These are phyloP conservation scores for Tulasnella sp. DNA, from an alignment of 768 basidiomycete species.

Conservation along the genomic window DNA sequence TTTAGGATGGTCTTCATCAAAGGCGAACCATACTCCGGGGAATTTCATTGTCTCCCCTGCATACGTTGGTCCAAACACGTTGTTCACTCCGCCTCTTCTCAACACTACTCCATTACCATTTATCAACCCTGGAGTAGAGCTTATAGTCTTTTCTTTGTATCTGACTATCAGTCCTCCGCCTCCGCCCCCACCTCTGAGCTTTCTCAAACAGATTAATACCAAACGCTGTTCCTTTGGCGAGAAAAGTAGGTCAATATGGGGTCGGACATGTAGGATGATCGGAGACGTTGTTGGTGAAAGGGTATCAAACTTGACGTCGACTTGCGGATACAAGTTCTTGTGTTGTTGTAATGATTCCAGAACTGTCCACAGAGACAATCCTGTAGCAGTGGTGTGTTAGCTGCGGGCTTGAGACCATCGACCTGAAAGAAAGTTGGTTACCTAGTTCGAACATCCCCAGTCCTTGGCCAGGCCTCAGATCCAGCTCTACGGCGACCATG, in stretches of 20 bases:
- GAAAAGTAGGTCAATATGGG: conserved; percentile 76
- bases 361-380: conserved; percentile 65
- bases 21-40: conserved; percentile 74
- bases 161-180: conserved; percentile 2
- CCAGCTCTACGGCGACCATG: conserved; percentile 41
- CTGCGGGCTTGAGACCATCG: neutral
- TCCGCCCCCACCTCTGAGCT: conserved; percentile 51
- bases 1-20: conserved; percentile 76
- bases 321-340: conserved; percentile 54
- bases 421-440: conserved; percentile 20
- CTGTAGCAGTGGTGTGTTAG: conserved; percentile 27
- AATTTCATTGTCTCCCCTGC: conserved; percentile 63
- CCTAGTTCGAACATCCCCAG: conserved; percentile 71
- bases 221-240: conserved; percentile 66
- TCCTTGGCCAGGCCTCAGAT: conserved; percentile 60
- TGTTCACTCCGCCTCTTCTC: conserved; percentile 49
- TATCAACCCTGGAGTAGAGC: conserved; percentile 14
- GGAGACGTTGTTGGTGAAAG: conserved; percentile 58
- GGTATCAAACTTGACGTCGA: conserved; percentile 72
- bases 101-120: conserved; percentile 41
- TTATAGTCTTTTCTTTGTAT: conserved; percentile 10
- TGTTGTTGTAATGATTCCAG: conserved; percentile 53
- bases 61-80: conserved; percentile 74
- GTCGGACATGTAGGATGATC: conserved; percentile 62
- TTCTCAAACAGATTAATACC: conserved; percentile 61